These are phyloP conservation scores for Mucor mucedo DNA, from an alignment of 371 early-diverging fungal genomes.

Conservation along the genomic window DNA sequence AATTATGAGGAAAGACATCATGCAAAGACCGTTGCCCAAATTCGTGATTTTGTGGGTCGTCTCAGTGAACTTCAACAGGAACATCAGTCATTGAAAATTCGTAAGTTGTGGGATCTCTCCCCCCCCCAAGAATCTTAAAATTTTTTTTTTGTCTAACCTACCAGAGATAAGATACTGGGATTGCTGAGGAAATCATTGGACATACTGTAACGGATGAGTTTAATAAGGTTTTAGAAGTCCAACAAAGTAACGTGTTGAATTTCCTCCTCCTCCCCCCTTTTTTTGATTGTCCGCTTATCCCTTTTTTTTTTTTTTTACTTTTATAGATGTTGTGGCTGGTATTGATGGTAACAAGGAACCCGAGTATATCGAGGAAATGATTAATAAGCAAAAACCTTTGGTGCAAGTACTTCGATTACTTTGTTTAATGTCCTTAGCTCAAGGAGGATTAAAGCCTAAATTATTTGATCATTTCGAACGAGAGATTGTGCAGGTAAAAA, in stretches of 20 bases:
- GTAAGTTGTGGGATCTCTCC: conserved; percentile 37
- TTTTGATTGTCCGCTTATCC: too few relatives aligned
- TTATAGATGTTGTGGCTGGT: conserved; percentile 82
- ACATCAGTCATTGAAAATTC: conserved; percentile 79
- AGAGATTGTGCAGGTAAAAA: conserved; percentile 77
- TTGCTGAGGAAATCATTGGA: conserved; percentile 84
- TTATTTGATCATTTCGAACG: conserved; percentile 79
- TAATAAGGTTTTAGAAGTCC: conserved; percentile 80
- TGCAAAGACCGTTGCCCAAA: conserved; percentile 86
- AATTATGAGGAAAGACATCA: conserved; percentile 89
- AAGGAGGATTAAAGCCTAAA: conserved; percentile 82
- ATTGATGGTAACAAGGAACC: conserved; percentile 67
- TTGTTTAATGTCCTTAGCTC: conserved; percentile 82
- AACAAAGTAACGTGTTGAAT: conserved; percentile 72
- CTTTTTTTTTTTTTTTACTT: not conserved
- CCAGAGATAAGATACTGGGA: conserved; percentile 66
- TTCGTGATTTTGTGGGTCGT: conserved; percentile 89
- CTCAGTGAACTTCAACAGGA: conserved; percentile 83
- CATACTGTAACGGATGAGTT: conserved; percentile 83
- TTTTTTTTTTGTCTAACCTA: too few relatives aligned
- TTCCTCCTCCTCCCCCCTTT: not conserved
- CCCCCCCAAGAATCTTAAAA: too few relatives aligned
- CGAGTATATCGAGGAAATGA: conserved; percentile 87
- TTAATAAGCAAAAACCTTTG: conserved; percentile 73
- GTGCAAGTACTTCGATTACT: conserved; percentile 80